These are phyloP conservation scores for Phytophthora foliorum DNA, from an alignment of 352 stramenopile species.

Conservation along the genomic window DNA sequence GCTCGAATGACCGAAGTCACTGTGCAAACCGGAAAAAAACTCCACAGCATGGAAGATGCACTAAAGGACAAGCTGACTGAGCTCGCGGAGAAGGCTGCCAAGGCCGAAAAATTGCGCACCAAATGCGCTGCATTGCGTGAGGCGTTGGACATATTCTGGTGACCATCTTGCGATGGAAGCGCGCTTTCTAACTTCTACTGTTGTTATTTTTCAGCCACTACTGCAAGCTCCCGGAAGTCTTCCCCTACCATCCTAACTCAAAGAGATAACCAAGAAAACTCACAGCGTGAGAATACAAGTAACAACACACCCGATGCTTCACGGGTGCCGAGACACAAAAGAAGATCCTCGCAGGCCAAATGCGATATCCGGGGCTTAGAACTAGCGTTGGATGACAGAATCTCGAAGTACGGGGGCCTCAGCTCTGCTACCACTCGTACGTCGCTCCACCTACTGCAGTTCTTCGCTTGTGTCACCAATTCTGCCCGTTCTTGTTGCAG, in stretches of 20 bases:
- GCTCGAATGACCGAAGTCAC: constrained; percentile 29
- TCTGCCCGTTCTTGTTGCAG: constrained; percentile 15
- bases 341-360: constrained; percentile 10
- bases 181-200: constrained; percentile 1
- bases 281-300: neutral
- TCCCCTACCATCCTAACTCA: neutral
- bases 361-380: constrained; percentile 23
- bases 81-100: constrained; percentile 27
- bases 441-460: neutral
- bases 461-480: neutral
- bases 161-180: too few species aligned
- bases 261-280: neutral
- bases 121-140: constrained; percentile 28
- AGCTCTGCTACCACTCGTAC: constrained; percentile 22
- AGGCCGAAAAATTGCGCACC: constrained; percentile 24
- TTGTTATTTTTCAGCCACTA: neutral
- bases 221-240: neutral
- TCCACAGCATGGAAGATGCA: constrained; percentile 23
- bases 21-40: constrained; percentile 21
- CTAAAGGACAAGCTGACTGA: constrained; percentile 31
- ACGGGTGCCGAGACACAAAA: constrained; percentile 10
- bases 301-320: neutral
- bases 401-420: constrained; percentile 17
- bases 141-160: neutral
- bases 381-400: constrained; percentile 23